These are phyloP conservation scores for Microbotryum silenes-acaulis DNA, from an alignment of 1,284 basidiomycete species.

Conservation along the genomic window DNA sequence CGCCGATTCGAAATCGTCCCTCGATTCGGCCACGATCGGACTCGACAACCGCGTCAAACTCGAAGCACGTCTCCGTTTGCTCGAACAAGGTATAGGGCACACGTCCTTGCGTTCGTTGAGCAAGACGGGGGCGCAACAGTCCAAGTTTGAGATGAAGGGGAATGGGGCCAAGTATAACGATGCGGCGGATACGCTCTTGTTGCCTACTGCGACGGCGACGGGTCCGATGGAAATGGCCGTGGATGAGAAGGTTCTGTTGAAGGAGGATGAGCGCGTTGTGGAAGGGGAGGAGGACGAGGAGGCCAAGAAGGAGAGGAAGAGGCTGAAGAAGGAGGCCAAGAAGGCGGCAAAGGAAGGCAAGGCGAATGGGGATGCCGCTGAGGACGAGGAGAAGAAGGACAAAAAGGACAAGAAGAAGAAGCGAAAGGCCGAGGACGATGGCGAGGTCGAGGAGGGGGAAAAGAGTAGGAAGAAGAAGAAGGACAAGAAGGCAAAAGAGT, in stretches of 20 bases:
- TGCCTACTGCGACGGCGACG: slow-evolving; percentile 47
- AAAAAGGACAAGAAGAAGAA: slow-evolving; percentile 10
- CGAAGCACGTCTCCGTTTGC: slow-evolving; percentile 80
- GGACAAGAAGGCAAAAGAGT: slow-evolving; percentile 10
- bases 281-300: slow-evolving; percentile 43
- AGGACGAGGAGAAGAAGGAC: slow-evolving; percentile 13
- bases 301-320: slow-evolving; percentile 43
- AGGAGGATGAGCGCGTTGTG: slow-evolving; percentile 47
- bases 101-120: slow-evolving; percentile 43
- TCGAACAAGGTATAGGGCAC: slow-evolving; percentile 74
- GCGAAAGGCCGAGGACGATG: background rate
- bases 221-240: slow-evolving; percentile 40
- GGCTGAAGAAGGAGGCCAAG: slow-evolving; percentile 51
- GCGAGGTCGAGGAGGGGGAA: background rate
- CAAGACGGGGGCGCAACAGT: slow-evolving; percentile 52
- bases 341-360: slow-evolving; percentile 18
- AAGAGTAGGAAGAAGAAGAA: slow-evolving; percentile 2
- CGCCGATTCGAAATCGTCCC: slow-evolving; percentile 76
- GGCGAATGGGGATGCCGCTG: background rate
- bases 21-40: slow-evolving; percentile 69
- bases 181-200: slow-evolving; percentile 57
- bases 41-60: slow-evolving; percentile 89
- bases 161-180: slow-evolving; percentile 70
- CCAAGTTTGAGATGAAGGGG: slow-evolving; percentile 67
- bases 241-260: slow-evolving; percentile 59